Conservation (phyloP, 73 alveolate genomes). For the Tetrahymena thermophila region DNA sequence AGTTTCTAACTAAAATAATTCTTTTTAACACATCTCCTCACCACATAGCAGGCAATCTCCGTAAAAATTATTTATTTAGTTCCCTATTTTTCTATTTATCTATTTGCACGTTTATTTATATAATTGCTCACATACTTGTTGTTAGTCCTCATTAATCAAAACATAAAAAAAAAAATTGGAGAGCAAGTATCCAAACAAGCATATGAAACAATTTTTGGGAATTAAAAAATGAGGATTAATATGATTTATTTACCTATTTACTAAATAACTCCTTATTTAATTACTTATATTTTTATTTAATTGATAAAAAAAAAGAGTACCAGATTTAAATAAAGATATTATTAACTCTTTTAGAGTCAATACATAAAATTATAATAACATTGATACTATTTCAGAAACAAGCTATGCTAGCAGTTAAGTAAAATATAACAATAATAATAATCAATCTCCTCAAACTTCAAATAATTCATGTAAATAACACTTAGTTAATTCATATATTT, state of each 20-base stretch:
- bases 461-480: background rate
- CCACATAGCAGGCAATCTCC: background rate
- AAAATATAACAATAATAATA: background rate
- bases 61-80: background rate
- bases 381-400: background rate
- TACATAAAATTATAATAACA: background rate
- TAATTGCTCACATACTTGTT: too few species aligned
- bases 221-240: too few species aligned
- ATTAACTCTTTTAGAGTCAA: background rate
- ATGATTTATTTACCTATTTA: too few species aligned
- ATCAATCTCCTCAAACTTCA: background rate
- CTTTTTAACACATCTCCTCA: background rate
- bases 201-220: too few species aligned
- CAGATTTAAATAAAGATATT: background rate
- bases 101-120: too few species aligned
- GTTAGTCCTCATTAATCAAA: too few species aligned
- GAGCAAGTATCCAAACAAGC: too few species aligned
- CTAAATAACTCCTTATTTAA: too few species aligned
- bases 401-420: background rate
- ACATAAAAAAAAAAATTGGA: too few species aligned
- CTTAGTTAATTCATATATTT: too few species aligned
- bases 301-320: background rate
- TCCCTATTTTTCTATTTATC: too few species aligned
- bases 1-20: background rate
- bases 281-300: too few species aligned